A percentile compares a stretch with the other conserved stretches of the same genome.
Evolutionary conservation across 2,329 filamentous ascomycete genomes (phyloP).

Genomic region (Ceratocystis alfenasii): DNA sequence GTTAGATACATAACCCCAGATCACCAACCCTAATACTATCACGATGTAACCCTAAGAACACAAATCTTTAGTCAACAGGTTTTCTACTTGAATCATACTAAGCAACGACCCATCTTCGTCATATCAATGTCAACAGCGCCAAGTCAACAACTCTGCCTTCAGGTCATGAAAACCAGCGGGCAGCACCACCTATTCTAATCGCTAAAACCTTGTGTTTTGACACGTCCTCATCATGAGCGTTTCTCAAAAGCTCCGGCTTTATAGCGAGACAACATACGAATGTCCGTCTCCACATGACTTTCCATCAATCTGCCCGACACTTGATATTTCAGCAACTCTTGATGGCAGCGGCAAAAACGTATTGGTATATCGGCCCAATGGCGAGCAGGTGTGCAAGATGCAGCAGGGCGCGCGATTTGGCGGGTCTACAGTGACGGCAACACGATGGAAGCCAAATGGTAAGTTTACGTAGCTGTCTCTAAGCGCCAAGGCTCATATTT

Average conservation of each 20-base stretch:
- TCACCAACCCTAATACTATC: background rate
- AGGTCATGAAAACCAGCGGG: background rate
- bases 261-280: conserved; percentile 47
- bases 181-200: background rate
- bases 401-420: conserved; percentile 34
- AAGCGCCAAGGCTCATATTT: background rate
- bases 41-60: background rate
- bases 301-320: conserved; percentile 66
- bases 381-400: conserved; percentile 50
- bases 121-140: background rate
- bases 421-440: conserved; percentile 33
- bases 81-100: background rate
- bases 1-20: conserved; percentile 8
- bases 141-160: background rate
- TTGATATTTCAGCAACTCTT: conserved; percentile 65
- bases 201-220: background rate
- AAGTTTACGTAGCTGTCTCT: conserved; percentile 25
- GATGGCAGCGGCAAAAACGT: conserved; percentile 57
- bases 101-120: background rate
- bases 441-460: conserved; percentile 61
- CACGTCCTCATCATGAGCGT: conserved; percentile 23
- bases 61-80: background rate
- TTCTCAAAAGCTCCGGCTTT: conserved; percentile 33
- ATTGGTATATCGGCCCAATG: conserved; percentile 65
- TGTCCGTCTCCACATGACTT: conserved; percentile 44